Evolutionary conservation across 2,329 filamentous ascomycete species (phyloP), one percentile per base, ranked within the genome.

Genomic region (Colletotrichum sp.): DNA sequence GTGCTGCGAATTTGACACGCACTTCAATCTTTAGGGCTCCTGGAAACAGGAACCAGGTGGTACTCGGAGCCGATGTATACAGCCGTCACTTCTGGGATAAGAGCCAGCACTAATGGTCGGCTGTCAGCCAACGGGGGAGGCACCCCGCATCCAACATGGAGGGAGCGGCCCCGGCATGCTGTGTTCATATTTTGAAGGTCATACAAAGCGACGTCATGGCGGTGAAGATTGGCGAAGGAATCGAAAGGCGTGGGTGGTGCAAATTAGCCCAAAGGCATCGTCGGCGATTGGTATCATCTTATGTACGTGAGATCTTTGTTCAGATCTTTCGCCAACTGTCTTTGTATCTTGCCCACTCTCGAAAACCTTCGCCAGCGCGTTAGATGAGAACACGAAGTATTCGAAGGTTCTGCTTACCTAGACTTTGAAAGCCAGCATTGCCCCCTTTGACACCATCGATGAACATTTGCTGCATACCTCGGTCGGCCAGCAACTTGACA

Each of bases 281-380:
- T 32, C n/a, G 55, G 34, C 67, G 55, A 59, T 63, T 44, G 22
- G 1, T n/a, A 52, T 34, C 28, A 30, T 39, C 10, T 30, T 24
- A 63, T 22, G 48, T 39, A 34, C 32, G 63, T 44, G 32, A 39
- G 24, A 44, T 30, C 26, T 75, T 22, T 39, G 26, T 71, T 76
- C 28, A 75, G 26, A 75, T 55, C 72, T 76, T 76, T 44, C 66
- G 71, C 90, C 90, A 92, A 22, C 90, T 83, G 71, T 92, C 90
- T 81, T 83, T 86, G 80, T 92, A 92, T 78, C 83, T 85, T 63
- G 90, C 89, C 91, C 90, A 92, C 81, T 89, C 89, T 75, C 85
- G 85, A 78, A 92, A 92, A 15, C 91, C 91, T 92, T 62, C 9
- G 8, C 32, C 24, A 13, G 57, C 55, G 34, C 26, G 64, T 72